Percentiles rank a stretch among this genome's conserved stretches.
Conservation (phyloP, 2,329 filamentous ascomycete genomes). For the Phyllosticta paracitricarpa region DNA sequence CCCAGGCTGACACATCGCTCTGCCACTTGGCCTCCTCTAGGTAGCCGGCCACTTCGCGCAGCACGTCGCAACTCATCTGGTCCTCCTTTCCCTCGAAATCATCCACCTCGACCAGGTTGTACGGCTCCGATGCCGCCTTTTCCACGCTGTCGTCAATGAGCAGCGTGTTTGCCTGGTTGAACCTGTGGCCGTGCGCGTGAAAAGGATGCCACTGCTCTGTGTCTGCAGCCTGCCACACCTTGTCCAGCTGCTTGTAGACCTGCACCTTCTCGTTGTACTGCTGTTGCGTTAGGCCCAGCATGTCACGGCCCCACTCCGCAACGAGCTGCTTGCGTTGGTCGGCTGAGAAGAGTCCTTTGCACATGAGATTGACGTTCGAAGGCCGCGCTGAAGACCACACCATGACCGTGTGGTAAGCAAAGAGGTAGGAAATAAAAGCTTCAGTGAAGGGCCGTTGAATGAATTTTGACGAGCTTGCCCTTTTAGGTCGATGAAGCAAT, state of each 20-base stretch:
- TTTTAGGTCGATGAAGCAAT: conserved; percentile 60
- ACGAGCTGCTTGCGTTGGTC: conserved; percentile 48
- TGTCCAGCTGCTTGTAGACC: conserved; percentile 77
- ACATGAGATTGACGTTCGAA: conserved; percentile 60
- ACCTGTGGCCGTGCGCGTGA: conserved; percentile 34
- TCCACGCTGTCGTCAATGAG: conserved; percentile 76
- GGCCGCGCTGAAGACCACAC: conserved; percentile 84
- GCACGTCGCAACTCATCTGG: conserved; percentile 32
- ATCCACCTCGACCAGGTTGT: conserved; percentile 70
- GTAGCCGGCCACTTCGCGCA: conserved; percentile 43
- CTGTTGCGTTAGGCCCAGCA: conserved; percentile 51
- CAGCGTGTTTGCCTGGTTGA: conserved; percentile 79
- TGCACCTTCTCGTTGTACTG: conserved; percentile 67
- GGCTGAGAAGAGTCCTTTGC: conserved; percentile 50
- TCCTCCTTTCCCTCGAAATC: conserved; percentile 53
- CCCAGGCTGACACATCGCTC: conserved; percentile 50
- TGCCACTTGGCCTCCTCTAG: conserved; percentile 42
- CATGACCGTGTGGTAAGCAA: conserved; percentile 67
- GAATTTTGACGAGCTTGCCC: conserved; percentile 39
- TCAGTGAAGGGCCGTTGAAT: conserved; percentile 57
- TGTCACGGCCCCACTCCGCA: conserved; percentile 69
- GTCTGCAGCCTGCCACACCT: conserved; percentile 52
- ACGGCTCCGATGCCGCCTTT: conserved; percentile 75
- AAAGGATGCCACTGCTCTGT: conserved; percentile 36
- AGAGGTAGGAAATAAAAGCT: conserved; percentile 62